Percentiles rank a stretch among this genome's conserved stretches.
phyloP scores from a whole-genome alignment of 2,329 filamentous ascomycete species.

The Aspergillus aculeatus region DNA sequence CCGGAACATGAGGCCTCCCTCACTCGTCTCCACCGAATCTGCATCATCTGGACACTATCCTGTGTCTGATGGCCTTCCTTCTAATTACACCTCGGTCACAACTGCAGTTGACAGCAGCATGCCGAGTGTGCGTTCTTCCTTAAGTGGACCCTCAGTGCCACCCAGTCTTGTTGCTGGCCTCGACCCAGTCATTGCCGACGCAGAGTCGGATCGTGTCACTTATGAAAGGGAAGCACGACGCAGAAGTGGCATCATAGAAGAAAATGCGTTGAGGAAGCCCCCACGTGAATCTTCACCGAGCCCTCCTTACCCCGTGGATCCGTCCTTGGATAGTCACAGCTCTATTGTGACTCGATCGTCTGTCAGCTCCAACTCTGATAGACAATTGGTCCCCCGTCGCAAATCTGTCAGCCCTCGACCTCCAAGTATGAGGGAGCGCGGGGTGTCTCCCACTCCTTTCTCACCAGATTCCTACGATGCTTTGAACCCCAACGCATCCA shows the following conservation, averaged over 20 bases:
- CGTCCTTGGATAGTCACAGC: slow-evolving; percentile 26
- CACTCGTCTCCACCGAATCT: background rate
- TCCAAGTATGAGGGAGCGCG: slow-evolving; percentile 39
- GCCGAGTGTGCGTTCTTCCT: slow-evolving; percentile 18
- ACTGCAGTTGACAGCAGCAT: background rate
- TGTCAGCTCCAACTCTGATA: slow-evolving; percentile 28
- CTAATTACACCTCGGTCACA: background rate
- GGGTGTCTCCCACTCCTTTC: slow-evolving; percentile 53
- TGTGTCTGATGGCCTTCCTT: background rate
- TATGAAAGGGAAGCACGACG: slow-evolving; percentile 29
- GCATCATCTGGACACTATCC: background rate
- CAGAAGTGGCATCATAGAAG: slow-evolving; percentile 28
- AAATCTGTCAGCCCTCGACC: slow-evolving; percentile 63
- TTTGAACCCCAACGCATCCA: slow-evolving; percentile 52
- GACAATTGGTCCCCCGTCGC: slow-evolving; percentile 47
- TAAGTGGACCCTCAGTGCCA: slow-evolving; percentile 34
- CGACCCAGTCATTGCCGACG: slow-evolving; percentile 32
- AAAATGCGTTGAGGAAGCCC: slow-evolving; percentile 27
- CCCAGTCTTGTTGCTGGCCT: slow-evolving; percentile 45
- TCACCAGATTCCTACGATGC: slow-evolving; percentile 62
- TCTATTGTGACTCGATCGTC: slow-evolving; percentile 25
- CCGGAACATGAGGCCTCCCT: background rate
- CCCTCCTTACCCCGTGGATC: slow-evolving; percentile 29
- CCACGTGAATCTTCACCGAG: slow-evolving; percentile 22
- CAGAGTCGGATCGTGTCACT: slow-evolving; percentile 28